Conservation (phyloP, 371 early-diverging fungal species). For the Mortierella sp. region DNA sequence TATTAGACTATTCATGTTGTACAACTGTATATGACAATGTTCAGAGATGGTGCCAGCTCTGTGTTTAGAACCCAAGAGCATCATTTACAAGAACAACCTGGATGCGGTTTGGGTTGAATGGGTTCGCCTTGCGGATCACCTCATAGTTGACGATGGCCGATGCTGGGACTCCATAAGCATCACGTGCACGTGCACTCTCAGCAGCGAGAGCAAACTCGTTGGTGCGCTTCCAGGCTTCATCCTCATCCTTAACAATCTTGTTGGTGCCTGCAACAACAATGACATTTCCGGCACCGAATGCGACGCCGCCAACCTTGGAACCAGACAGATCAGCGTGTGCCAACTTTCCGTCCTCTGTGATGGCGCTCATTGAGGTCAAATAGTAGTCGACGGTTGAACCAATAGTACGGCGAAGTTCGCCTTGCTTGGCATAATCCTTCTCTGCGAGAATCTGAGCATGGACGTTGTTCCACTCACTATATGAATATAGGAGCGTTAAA, state of each 20-base stretch:
- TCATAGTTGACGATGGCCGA: slow-evolving; percentile 53
- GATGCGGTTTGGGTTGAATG: slow-evolving; percentile 48
- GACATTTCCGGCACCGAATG: slow-evolving; percentile 49
- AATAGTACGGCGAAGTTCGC: slow-evolving; percentile 49
- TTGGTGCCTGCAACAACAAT: slow-evolving; percentile 58
- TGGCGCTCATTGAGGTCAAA: slow-evolving; percentile 50
- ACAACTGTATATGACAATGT: neutral
- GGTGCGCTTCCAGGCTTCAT: slow-evolving; percentile 54
- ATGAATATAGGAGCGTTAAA: neutral
- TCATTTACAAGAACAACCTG: slow-evolving; percentile 57
- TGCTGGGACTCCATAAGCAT: slow-evolving; percentile 57
- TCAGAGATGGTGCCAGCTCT: neutral
- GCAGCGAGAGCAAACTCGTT: slow-evolving; percentile 51
- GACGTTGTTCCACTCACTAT: slow-evolving; percentile 48
- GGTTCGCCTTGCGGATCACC: slow-evolving; percentile 51
- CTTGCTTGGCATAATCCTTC: slow-evolving; percentile 45
- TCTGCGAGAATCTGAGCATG: slow-evolving; percentile 54
- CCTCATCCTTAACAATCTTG: slow-evolving; percentile 61
- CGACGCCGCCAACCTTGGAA: slow-evolving; percentile 56
- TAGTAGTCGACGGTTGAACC: slow-evolving; percentile 57
- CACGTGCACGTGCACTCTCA: slow-evolving; percentile 59
- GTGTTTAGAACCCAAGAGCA: slow-evolving; percentile 52
- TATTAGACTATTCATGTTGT: slow-evolving; percentile 7
- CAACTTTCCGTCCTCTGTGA: slow-evolving; percentile 54
- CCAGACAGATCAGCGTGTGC: slow-evolving; percentile 58